Base-by-base conservation (phyloP, 129 eudicot species). In the Chrysanthemum lavandulifolium region DNA sequence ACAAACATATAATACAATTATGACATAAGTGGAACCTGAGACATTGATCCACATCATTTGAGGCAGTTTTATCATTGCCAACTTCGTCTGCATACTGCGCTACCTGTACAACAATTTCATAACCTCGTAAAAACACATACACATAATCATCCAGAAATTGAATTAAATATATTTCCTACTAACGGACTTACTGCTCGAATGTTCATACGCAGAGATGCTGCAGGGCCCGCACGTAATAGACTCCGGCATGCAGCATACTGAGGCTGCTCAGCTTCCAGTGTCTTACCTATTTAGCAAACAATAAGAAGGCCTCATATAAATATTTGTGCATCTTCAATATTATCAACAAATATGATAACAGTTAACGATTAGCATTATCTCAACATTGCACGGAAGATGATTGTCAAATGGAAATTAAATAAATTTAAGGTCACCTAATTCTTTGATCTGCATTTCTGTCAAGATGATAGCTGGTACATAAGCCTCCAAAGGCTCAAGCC, bases 361-460 rank as follows among this genome's bases (percentile, higher is more conserved):
- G 3, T 76, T 50, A 67, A 36, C 7, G 47, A 40, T 40, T 1
- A 7, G 1, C 10, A 40, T 10, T 36, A 40, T 40, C 47, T 40
- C 47, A 40, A 40, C 47, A 40, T 7, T 0, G 47, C 47, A 40
- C 10, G 10, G 47, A 40, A 40, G 47, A 40, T 40, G 2, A 40
- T 8, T 40, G 47, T 6, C 47, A 6, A 40, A 6, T 40, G 47
- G 0, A 6, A 40, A 40, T 1, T 36, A 13, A 48, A 3, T 61
- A 18, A 10, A 25, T 14, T 40, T 57, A 45, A 27, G 60, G 63
- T 78, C 79, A 89, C 98, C 98, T 81, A 92, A 64, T 82, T 89
- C 98, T 81, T 87, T 74, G 82, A 92, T 89, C 83, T 92, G 98
- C 84, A 87, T 57, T 84, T 87, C 85, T n/a, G 98, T 87, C 86